phyloP scores from a whole-genome alignment of 495 filamentous ascomycete genomes.

The Penicillium silybi region DNA sequence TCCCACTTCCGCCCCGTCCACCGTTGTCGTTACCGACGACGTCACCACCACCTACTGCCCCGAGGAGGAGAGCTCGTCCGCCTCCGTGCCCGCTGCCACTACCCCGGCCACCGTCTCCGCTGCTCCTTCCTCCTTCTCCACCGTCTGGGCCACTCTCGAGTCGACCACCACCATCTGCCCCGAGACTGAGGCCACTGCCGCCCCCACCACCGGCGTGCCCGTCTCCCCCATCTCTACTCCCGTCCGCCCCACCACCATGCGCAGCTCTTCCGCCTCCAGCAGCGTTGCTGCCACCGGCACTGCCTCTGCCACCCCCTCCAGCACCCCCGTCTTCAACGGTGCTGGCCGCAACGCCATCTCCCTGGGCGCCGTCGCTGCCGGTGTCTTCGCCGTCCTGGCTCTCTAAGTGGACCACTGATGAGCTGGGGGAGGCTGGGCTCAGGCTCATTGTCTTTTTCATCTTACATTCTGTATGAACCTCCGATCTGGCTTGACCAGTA shows the following conservation, averaged over 20 bases:
- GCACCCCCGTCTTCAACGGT: conserved; percentile 41
- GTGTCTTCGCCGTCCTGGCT: conserved; percentile 38
- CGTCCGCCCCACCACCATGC: conserved; percentile 21
- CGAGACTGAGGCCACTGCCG: conserved; percentile 9
- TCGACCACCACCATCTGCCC: conserved; percentile 19
- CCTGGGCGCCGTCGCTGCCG: conserved; percentile 45
- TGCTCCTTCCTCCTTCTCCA: conserved; percentile 14
- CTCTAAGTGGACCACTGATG: conserved; percentile 26
- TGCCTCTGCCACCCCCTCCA: conserved; percentile 23
- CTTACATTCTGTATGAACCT: conserved; percentile 13
- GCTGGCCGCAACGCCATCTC: conserved; percentile 44
- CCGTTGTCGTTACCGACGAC: conserved; percentile 5
- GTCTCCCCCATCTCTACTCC: conserved; percentile 4
- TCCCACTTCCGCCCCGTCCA: conserved; percentile 17
- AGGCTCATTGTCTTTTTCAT: neutral
- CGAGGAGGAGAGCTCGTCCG: conserved; percentile 10
- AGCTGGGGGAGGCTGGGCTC: neutral
- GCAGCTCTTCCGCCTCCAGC: conserved; percentile 18
- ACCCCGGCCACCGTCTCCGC: conserved; percentile 10
- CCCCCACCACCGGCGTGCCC: conserved; percentile 10
- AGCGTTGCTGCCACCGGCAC: conserved; percentile 18
- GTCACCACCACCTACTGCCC: conserved; percentile 24
- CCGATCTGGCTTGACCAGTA: conserved; percentile 5
- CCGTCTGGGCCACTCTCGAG: conserved; percentile 20
- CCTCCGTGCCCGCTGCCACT: conserved; percentile 6